Conservation (phyloP, 2,329 filamentous ascomycete genomes). For the Ophiobolus disseminans region DNA sequence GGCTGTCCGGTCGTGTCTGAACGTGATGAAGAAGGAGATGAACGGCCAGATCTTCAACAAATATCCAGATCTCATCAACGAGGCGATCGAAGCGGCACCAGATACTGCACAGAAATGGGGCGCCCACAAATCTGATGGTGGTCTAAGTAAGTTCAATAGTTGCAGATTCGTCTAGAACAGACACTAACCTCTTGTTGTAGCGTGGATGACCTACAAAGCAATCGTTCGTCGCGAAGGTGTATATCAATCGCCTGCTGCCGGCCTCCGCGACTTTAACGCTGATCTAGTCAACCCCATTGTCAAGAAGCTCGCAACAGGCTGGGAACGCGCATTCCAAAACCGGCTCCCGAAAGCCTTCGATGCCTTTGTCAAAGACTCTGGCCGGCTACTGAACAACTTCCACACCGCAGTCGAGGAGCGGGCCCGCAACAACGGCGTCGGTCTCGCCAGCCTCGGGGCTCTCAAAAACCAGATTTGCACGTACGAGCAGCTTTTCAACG, state of each 20-base stretch:
- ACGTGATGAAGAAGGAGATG: conserved; percentile 51
- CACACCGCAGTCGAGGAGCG: conserved; percentile 53
- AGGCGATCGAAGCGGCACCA: conserved; percentile 49
- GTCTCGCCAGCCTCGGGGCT: conserved; percentile 50
- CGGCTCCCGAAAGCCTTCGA: conserved; percentile 52
- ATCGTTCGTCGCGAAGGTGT: conserved; percentile 60
- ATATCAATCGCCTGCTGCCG: conserved; percentile 48
- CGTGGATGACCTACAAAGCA: conserved; percentile 64
- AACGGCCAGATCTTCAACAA: conserved; percentile 57
- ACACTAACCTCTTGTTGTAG: background rate
- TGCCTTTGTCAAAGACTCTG: conserved; percentile 43
- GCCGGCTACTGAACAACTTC: conserved; percentile 48
- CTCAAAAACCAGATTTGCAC: conserved; percentile 52
- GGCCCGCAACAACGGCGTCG: conserved; percentile 48
- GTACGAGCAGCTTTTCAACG: conserved; percentile 52
- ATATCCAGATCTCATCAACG: conserved; percentile 49
- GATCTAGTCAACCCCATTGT: conserved; percentile 51
- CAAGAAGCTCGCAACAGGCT: conserved; percentile 50
- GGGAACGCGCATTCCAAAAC: conserved; percentile 55
- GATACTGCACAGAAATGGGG: conserved; percentile 48
- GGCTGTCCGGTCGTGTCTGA: conserved; percentile 49
- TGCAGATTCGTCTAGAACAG: no score
- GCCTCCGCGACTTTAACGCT: conserved; percentile 52
- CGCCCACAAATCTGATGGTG: conserved; percentile 51
- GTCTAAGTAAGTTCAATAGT: conserved; percentile 41